A percentile compares a stretch with the other conserved stretches of the same genome.
Evolutionary conservation across 176 grass and related monocot species (phyloP).

Genomic region (Cenchrus americanus): DNA sequence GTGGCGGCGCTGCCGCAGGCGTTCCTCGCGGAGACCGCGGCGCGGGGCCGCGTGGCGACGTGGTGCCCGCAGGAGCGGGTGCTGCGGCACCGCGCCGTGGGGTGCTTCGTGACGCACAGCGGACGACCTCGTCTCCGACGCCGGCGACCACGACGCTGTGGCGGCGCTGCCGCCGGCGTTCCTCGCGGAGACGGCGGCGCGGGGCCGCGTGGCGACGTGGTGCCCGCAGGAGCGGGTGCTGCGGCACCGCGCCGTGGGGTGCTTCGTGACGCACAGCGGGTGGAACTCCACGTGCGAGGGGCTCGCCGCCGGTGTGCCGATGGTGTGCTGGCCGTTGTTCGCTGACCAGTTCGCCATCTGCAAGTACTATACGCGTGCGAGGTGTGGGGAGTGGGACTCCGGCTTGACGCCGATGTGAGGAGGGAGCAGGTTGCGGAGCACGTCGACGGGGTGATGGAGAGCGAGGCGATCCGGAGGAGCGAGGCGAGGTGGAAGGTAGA

Average conservation of each 20-base stretch:
- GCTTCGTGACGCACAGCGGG: constrained; percentile 74
- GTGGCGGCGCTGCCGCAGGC: too few species aligned
- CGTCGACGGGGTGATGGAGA: not conserved
- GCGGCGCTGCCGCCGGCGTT: too few species aligned
- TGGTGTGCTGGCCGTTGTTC: constrained; percentile 25
- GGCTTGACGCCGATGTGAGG: not conserved
- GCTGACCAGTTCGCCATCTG: not conserved
- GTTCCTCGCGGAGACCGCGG: not conserved
- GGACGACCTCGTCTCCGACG: not conserved
- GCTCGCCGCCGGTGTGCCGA: constrained; percentile 24
- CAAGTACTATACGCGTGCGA: constrained; percentile 30
- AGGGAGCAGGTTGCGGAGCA: not conserved
- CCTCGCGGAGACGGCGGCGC: not conserved
- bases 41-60: not conserved
- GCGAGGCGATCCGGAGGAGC: not conserved
- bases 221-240: constrained; percentile 39
- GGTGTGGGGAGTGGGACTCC: not conserved
- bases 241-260: constrained; percentile 57
- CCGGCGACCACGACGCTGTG: not conserved
- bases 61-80: constrained; percentile 26
- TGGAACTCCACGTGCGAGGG: constrained; percentile 62
- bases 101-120: constrained; percentile 72
- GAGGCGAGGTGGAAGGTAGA: not conserved
- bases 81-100: constrained; percentile 55
- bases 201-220: not conserved